These are phyloP conservation scores for Westerdykella sp. DNA, from an alignment of 2,329 filamentous ascomycete species.

Conservation along the genomic window DNA sequence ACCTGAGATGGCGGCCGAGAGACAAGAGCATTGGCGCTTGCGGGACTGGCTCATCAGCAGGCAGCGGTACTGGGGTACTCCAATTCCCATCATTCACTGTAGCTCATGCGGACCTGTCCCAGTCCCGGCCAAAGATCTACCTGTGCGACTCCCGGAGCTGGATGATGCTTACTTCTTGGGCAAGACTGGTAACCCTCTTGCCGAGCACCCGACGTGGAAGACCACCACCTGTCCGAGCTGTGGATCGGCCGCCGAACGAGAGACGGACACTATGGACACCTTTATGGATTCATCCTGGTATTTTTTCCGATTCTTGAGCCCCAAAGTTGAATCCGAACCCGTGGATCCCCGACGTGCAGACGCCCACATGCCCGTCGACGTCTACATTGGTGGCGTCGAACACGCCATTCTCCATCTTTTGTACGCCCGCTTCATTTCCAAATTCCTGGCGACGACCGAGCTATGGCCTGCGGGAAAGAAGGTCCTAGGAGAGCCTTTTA, in stretches of 20 bases:
- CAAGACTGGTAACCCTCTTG: conserved; percentile 70
- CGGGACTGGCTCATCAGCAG: conserved; percentile 87
- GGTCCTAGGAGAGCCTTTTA: conserved; percentile 65
- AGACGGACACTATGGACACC: conserved; percentile 94
- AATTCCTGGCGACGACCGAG: conserved; percentile 62
- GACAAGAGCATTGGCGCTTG: conserved; percentile 69
- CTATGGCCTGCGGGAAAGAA: conserved; percentile 37
- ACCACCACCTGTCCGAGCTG: conserved; percentile 72
- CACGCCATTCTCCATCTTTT: conserved; percentile 86
- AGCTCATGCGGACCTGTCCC: conserved; percentile 68
- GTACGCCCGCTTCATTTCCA: conserved; percentile 85
- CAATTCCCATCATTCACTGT: conserved; percentile 85
- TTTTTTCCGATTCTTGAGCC: conserved; percentile 72
- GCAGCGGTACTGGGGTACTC: conserved; percentile 88
- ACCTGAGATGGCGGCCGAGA: conserved; percentile 47
- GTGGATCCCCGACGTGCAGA: conserved; percentile 57
- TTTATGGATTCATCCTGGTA: conserved; percentile 97
- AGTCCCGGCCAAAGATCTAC: conserved; percentile 69
- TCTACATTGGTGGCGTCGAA: conserved; percentile 86
- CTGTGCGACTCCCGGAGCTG: conserved; percentile 66
- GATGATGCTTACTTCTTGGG: conserved; percentile 62
- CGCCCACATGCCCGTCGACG: conserved; percentile 64
- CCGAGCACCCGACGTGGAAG: conserved; percentile 65
- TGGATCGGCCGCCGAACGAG: conserved; percentile 62
- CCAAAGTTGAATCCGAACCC: conserved; percentile 55